phyloP scores from a whole-genome alignment of 345 rosid genomes.

The Barbarea vulgaris region DNA sequence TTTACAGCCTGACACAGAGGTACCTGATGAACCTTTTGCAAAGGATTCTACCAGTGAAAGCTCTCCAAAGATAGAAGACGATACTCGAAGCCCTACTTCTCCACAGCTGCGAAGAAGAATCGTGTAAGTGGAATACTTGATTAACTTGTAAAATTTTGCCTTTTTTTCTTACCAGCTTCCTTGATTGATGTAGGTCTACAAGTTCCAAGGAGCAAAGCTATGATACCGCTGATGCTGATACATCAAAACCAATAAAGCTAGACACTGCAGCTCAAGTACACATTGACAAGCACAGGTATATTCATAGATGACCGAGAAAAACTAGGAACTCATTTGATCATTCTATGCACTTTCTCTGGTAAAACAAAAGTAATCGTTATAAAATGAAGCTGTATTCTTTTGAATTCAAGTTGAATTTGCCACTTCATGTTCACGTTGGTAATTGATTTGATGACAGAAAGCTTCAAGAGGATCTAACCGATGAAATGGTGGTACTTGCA shows the following conservation, averaged over 20 bases:
- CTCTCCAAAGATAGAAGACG: conserved; percentile 47
- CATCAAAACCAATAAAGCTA: conserved; percentile 62
- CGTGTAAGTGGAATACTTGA: conserved; percentile 48
- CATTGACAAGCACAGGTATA: conserved; percentile 83
- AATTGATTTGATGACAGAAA: conserved; percentile 46
- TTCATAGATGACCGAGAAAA: background rate
- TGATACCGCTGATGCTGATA: conserved; percentile 44
- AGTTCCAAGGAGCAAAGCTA: conserved; percentile 50
- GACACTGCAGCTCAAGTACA: conserved; percentile 66
- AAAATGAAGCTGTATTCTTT: background rate
- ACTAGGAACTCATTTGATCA: conserved; percentile 4
- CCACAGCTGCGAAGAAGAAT: conserved; percentile 82
- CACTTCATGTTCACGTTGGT: background rate
- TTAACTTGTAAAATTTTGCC: background rate
- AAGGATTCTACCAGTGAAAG: conserved; percentile 46
- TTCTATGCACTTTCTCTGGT: background rate
- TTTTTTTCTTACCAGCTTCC: conserved; percentile 5
- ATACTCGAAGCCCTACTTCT: conserved; percentile 50
- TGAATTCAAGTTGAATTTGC: background rate
- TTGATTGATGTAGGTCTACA: conserved; percentile 48
- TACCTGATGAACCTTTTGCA: conserved; percentile 41
- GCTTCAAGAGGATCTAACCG: conserved; percentile 84
- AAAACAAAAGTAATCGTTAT: background rate
- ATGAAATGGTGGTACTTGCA: conserved; percentile 96
- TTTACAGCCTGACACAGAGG: conserved; percentile 52